A percentile compares a stretch with the other conserved stretches of the same genome.
These are phyloP conservation scores for Agarophyton chilense DNA, from an alignment of 23 red algal species.

Conservation along the genomic window DNA sequence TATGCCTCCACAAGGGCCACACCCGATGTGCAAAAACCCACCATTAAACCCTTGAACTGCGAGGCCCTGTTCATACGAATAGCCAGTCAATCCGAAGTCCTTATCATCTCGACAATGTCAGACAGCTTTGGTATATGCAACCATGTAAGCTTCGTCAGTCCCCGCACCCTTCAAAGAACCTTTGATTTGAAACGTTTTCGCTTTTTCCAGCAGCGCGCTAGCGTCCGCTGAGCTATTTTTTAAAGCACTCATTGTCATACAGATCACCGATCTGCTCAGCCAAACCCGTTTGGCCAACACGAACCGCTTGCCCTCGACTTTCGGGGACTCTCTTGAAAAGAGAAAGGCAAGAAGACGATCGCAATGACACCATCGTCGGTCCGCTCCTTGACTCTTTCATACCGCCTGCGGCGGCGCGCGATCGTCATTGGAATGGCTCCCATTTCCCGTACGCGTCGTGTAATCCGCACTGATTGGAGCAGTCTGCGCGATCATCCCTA, in stretches of 20 bases:
- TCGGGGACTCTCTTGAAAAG: conserved; percentile 14
- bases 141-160: neutral
- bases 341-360: too few relatives aligned
- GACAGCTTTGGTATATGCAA: neutral
- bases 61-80: neutral
- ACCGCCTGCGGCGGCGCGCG: too few relatives aligned
- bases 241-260: neutral
- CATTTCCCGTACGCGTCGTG: too few relatives aligned
- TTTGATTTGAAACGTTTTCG: neutral
- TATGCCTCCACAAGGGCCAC: neutral
- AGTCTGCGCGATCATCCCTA: too few relatives aligned
- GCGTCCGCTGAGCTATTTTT: neutral
- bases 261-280: neutral
- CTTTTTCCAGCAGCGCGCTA: neutral
- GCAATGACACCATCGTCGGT: too few relatives aligned
- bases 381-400: too few relatives aligned
- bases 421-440: too few relatives aligned
- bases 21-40: neutral
- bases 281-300: neutral
- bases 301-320: neutral
- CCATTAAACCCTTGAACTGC: neutral
- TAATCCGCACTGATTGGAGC: too few relatives aligned
- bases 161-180: neutral
- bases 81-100: neutral
- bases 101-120: neutral